Evolutionary conservation across 345 rosid species (phyloP).

Genomic region (Aquilaria malaccensis): DNA sequence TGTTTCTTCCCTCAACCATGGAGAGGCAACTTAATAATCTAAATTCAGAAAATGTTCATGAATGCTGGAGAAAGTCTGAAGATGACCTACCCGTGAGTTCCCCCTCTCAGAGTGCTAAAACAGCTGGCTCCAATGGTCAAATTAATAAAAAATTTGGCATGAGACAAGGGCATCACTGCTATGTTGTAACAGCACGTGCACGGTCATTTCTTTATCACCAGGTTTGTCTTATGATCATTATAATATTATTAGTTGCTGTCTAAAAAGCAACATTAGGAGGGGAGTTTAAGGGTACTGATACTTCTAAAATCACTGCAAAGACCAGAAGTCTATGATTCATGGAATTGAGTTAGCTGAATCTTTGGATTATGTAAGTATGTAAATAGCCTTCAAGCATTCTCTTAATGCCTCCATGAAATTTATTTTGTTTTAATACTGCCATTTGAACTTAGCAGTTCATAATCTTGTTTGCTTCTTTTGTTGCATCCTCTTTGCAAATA

Average conservation of each 20-base stretch:
- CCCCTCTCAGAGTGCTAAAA: conserved; percentile 6
- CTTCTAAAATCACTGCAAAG: too few relatives aligned
- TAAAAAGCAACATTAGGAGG: too few relatives aligned
- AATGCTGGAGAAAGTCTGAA: conserved; percentile 20
- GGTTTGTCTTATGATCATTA: conserved; percentile 28
- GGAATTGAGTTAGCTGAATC: too few relatives aligned
- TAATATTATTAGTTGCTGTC: background rate
- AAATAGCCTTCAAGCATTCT: too few relatives aligned
- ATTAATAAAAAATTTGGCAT: conserved; percentile 46
- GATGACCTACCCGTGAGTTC: conserved; percentile 19
- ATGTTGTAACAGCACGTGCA: conserved; percentile 62
- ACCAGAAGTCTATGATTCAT: too few relatives aligned
- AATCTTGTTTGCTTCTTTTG: too few relatives aligned
- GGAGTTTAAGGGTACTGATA: too few relatives aligned
- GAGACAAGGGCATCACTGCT: conserved; percentile 57
- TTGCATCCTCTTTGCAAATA: too few relatives aligned
- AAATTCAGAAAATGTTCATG: conserved; percentile 19
- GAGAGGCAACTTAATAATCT: conserved; percentile 32
- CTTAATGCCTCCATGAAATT: too few relatives aligned
- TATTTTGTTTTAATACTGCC: too few relatives aligned
- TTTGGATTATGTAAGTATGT: too few relatives aligned
- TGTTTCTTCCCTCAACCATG: conserved; percentile 49
- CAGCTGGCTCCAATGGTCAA: conserved; percentile 18
- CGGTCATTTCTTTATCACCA: conserved; percentile 91
- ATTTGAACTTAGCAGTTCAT: too few relatives aligned